These are phyloP conservation scores for Floccularia luteovirens DNA, from an alignment of 768 basidiomycete species.

Conservation along the genomic window DNA sequence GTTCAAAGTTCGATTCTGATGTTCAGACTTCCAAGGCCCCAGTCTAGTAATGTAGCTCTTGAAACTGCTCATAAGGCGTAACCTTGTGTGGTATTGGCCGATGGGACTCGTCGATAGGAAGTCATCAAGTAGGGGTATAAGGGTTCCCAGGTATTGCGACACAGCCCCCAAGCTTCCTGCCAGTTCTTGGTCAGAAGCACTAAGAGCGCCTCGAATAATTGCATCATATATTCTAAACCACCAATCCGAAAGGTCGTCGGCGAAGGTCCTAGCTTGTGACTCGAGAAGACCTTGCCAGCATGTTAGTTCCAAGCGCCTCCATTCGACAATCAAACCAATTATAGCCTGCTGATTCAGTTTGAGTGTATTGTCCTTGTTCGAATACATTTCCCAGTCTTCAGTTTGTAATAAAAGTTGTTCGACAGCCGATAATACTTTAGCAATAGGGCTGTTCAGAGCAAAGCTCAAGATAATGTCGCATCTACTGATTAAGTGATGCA, in stretches of 20 bases:
- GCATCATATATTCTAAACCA: conserved; percentile 91
- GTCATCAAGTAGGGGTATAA: conserved; percentile 74
- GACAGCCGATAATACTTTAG: conserved; percentile 72
- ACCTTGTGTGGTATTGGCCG: conserved; percentile 71
- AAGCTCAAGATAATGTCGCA: conserved; percentile 61
- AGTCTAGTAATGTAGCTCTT: conserved; percentile 37
- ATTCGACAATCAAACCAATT: conserved; percentile 71
- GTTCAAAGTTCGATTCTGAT: conserved; percentile 24
- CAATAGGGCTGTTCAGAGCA: conserved; percentile 62
- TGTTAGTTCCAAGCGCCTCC: conserved; percentile 84
- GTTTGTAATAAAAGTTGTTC: conserved; percentile 83
- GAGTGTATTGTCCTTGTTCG: conserved; percentile 86
- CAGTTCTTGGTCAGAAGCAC: conserved; percentile 32
- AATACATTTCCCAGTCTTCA: conserved; percentile 95
- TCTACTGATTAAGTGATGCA: conserved; percentile 73
- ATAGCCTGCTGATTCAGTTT: conserved; percentile 57
- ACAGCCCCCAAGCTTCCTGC: conserved; percentile 22
- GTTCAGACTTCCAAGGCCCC: conserved; percentile 17
- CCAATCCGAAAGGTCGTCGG: conserved; percentile 49
- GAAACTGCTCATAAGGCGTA: conserved; percentile 67
- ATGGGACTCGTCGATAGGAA: conserved; percentile 72
- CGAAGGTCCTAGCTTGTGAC: conserved; percentile 53
- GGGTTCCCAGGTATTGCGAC: conserved; percentile 48
- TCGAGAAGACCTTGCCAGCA: conserved; percentile 82
- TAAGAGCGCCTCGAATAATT: conserved; percentile 53